phyloP scores from a whole-genome alignment of 75 land plant species.

The Cunninghamia lanceolata region DNA sequence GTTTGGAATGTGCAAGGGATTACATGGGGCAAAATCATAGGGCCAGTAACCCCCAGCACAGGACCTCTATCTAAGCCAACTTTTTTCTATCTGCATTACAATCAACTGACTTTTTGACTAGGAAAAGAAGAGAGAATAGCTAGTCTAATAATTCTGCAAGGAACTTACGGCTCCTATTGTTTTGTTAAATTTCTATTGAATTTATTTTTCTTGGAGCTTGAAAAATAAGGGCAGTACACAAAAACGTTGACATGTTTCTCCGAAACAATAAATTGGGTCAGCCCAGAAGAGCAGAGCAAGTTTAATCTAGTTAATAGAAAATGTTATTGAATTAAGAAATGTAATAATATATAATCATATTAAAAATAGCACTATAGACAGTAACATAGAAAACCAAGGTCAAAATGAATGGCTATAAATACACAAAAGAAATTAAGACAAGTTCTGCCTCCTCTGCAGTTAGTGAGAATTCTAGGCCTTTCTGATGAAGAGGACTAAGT shows the following conservation, averaged over 20 bases:
- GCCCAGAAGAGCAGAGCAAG: neutral
- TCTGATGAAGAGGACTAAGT: neutral
- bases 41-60: neutral
- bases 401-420: neutral
- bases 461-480: neutral
- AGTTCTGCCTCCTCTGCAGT: neutral
- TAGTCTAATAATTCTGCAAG: neutral
- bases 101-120: neutral
- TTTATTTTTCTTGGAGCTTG: neutral
- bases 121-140: neutral
- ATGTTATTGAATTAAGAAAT: neutral
- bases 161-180: neutral
- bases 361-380: neutral
- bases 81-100: neutral
- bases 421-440: neutral
- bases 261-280: neutral
- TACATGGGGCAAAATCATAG: too few relatives aligned
- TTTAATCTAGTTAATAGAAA: neutral
- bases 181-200: neutral
- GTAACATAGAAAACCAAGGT: neutral
- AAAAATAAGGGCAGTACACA: neutral
- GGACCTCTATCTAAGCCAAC: neutral
- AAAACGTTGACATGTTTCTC: neutral
- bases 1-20: too few relatives aligned
- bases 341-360: neutral